These are phyloP conservation scores for Stygiomarasmius scandens DNA, from an alignment of 1,284 basidiomycete species.

Conservation along the genomic window DNA sequence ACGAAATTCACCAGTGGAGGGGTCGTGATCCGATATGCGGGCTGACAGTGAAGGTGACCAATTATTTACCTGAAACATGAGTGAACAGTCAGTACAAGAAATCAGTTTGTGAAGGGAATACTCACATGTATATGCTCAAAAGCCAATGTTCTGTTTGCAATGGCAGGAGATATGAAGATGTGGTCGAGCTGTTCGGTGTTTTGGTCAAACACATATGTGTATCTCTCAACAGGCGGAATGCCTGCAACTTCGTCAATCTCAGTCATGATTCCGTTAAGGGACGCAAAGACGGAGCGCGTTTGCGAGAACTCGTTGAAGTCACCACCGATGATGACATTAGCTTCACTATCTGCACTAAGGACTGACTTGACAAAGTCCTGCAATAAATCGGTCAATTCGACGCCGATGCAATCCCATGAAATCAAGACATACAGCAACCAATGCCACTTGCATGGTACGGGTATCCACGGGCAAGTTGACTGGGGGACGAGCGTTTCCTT, in stretches of 20 bases:
- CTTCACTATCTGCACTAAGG: constrained; percentile 43
- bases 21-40: constrained; percentile 62
- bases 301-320: constrained; percentile 68
- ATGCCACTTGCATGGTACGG: constrained; percentile 53
- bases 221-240: constrained; percentile 53
- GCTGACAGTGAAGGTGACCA: constrained; percentile 46
- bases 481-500: constrained; percentile 61
- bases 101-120: background rate
- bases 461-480: constrained; percentile 55
- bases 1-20: constrained; percentile 51
- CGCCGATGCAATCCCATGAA: too few species aligned
- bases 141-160: constrained; percentile 43
- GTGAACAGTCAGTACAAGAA: background rate
- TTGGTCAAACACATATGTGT: constrained; percentile 65
- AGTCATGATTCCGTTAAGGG: constrained; percentile 44
- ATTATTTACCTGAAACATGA: constrained; percentile 43
- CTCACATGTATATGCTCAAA: constrained; percentile 59
- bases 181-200: constrained; percentile 63
- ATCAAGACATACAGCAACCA: constrained; percentile 47
- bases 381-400: background rate
- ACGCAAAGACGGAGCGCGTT: constrained; percentile 53
- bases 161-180: constrained; percentile 52
- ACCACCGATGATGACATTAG: constrained; percentile 58
- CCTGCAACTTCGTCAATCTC: constrained; percentile 55
- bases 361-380: constrained; percentile 56